Evolutionary conservation across 495 filamentous ascomycete species (phyloP), one percentile per base, ranked within the genome.

Genomic region (Penicillium bialowiezense): DNA sequence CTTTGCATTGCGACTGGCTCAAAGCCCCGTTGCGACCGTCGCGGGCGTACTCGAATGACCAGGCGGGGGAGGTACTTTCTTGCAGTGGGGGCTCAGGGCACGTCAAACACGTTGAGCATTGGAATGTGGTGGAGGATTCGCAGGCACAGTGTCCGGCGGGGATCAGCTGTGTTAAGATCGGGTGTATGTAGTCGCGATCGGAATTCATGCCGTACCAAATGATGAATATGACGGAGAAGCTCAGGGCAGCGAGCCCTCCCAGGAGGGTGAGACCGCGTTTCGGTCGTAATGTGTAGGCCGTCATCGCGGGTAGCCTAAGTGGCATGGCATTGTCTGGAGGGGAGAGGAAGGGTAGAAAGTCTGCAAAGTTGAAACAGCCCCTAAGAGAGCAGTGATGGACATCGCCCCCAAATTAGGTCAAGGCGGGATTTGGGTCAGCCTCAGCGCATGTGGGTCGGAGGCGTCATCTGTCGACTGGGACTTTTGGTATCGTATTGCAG

Each of bases 201-300:
- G 68, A 66, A 51, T 71, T 71, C 56, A 71, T 58, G 52, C 58
- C 66, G 60, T 64, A 70, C 70, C 70, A 73, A 35, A 73, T 58
- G 41, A 51, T 23, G 39, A 67, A 10, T 29, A 65, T 49, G 38
- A 50, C 35, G 37, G 37, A 32, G 41, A 55, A 51, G 33, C 14
- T 50, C 6, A 68, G 10, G 14, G 62, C 32, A 7, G 47, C 44
- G 9, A 65, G 39, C 48, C 58, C 14, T 35, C 45, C 66, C 9
- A 72, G 42, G 6, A 62, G 28, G 9, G 47, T 55, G 31, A 69
- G 52, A 24, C 57, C 48, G 42, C 52, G 60, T 43, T 64, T 58
- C 13, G 58, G 58, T n/a, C 55, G 63, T 40, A 63, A 43, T 51
- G 60, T 28, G 42, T 47, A 50, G 50, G 62, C 51, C 15, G 56